A percentile compares a stretch with the other conserved stretches of the same genome.
These are phyloP conservation scores for Letharia columbiana DNA, from an alignment of 495 filamentous ascomycete genomes.

Conservation along the genomic window DNA sequence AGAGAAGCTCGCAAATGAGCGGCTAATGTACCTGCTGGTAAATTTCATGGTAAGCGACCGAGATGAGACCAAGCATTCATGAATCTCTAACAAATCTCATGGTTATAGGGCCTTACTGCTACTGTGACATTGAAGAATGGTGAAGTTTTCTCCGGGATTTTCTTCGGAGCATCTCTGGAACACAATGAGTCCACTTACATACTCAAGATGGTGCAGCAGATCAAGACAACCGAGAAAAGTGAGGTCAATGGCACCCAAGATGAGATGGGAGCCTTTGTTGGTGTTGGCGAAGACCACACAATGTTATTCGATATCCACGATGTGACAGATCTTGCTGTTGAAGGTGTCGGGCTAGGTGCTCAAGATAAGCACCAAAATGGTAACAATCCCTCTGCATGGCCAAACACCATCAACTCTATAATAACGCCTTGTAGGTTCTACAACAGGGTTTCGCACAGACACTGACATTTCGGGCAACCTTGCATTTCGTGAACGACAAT, in stretches of 20 bases:
- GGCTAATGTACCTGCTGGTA: slow-evolving; percentile 53
- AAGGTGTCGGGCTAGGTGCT: slow-evolving; percentile 45
- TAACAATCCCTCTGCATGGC: slow-evolving; percentile 32
- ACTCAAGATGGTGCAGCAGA: slow-evolving; percentile 76
- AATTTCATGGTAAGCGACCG: slow-evolving; percentile 50
- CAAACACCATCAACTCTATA: neutral
- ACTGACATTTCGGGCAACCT: slow-evolving; percentile 74
- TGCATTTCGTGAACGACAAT: slow-evolving; percentile 57
- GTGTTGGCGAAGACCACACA: slow-evolving; percentile 52
- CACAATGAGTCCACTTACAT: slow-evolving; percentile 52
- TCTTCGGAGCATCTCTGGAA: slow-evolving; percentile 52
- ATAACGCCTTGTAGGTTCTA: slow-evolving; percentile 33
- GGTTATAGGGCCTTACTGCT: slow-evolving; percentile 53
- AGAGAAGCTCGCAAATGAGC: slow-evolving; percentile 58
- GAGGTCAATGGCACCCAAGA: slow-evolving; percentile 50
- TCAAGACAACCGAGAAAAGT: slow-evolving; percentile 40
- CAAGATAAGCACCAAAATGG: slow-evolving; percentile 60
- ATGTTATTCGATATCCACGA: slow-evolving; percentile 80
- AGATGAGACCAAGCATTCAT: neutral
- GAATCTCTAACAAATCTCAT: neutral
- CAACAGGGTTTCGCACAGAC: slow-evolving; percentile 72
- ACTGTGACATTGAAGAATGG: slow-evolving; percentile 60
- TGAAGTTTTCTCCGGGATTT: slow-evolving; percentile 66
- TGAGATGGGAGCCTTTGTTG: slow-evolving; percentile 46
- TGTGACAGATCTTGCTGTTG: slow-evolving; percentile 54